Evolutionary conservation across 1,284 basidiomycete species (phyloP), one percentile per base, ranked within the genome.

Genomic region (Ceratobasidium sp.): DNA sequence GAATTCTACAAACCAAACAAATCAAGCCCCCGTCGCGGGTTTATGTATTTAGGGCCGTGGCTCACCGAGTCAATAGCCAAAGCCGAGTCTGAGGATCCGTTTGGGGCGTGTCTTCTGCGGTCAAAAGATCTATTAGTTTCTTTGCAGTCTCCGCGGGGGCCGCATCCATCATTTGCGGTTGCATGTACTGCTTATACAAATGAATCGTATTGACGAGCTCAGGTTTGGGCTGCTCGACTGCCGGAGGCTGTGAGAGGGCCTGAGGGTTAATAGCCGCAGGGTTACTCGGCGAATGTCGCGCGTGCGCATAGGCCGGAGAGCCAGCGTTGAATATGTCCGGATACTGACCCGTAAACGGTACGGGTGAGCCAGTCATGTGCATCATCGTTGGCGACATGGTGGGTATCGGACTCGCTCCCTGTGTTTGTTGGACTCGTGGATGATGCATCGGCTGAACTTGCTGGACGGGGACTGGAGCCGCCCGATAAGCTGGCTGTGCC

Each of bases 1-100:
- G 82, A 72, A 92, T 89, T 25, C 59, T 64, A 49, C n/a, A 33
- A n/a, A 21, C 19, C 23, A n/a, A 46, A 77, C 86, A 87, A 14
- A 85, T 88, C 68, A 90, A 62, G 36, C 33, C 36, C 42, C 27
- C 19, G 49, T 23, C 14, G 36, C 29, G 21, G 27, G 19, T 36
- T 46, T 6, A 4, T 42, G 21, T 14, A 33, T 23, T 29, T 47
- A 27, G 59, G 23, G 30, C 39, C 2, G 21, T 64, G 59, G 42
- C 59, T 64, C 39, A 64, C 59, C 59, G 59, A 53, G 59, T 56
- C 56, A 69, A 33, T 11, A 69, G 52, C 68, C 60, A 62, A n/a
- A 69, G 41, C 8, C 68, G 58, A 11, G 68, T 69, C 19, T 60
- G 50, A 14, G 54, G 58, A 33, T 69, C 68, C 7, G 68, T 60